Evolutionary conservation across 352 stramenopile species (phyloP), one percentile per base, ranked within the genome.

Genomic region (Pythium sp.): DNA sequence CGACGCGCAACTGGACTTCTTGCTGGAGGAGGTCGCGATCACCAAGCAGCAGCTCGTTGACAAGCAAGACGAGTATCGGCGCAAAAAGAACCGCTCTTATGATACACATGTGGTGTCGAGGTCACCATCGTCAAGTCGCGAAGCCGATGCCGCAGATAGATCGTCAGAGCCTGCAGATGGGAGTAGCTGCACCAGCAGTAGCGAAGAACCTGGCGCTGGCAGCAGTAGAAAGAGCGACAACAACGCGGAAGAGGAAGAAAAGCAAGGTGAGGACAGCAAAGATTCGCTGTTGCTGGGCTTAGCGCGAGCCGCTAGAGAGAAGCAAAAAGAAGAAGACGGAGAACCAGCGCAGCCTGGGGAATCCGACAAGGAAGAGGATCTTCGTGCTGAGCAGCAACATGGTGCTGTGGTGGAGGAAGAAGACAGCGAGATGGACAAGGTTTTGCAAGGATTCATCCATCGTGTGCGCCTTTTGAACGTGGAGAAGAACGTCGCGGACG

Each of bases 381-480:
- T 47, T 61, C 20, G 20, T 6, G 56, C 11, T 15, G 56, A 61
- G 28, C n/a, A 55, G 6, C 55, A 18, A 30, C 6, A 1, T 24
- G 26, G 56, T 30, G 56, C 32, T 22, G 32, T 61, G 30, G 56
- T 61, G 32, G 73, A 91, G 58, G 75, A 86, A 65, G 74, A 82
- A 38, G 81, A 91, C 62, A 84, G 82, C 26, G 84, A 87, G 65
- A 86, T 81, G 30, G 84, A 91, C 64, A 79, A 79, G 30, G 80
- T 91, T 15, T 71, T 93, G 55, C 70, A 82, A 47, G 81, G 88
- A 53, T 93, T 92, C 55, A 81, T 91, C 55, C 67, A 82, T 58
- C 81, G 81, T 11, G 83, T 90, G 36, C 79, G 75, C 18, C 70
- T 89, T 36, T 58, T 93, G 64, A 89, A 92, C 58, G 72, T 92